These are phyloP conservation scores for Lactarius hengduanensis DNA, from an alignment of 768 basidiomycete species.

Conservation along the genomic window DNA sequence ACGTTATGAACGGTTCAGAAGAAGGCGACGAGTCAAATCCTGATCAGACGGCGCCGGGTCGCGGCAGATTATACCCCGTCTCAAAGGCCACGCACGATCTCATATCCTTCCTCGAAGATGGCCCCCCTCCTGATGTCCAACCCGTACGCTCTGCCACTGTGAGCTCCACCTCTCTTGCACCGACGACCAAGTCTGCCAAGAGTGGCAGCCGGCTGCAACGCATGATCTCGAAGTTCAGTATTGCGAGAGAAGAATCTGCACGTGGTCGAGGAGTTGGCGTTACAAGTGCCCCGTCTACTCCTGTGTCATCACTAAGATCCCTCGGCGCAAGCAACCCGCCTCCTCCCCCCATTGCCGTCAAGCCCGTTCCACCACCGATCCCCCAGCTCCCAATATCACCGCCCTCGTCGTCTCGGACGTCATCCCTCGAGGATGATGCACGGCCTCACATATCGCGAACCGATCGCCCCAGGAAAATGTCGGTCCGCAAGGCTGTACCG, in stretches of 20 bases:
- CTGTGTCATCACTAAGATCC: background rate
- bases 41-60: slow-evolving; percentile 22
- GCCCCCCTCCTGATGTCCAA: slow-evolving; percentile 46
- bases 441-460: background rate
- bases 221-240: slow-evolving; percentile 77
- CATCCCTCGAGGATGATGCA: slow-evolving; percentile 22
- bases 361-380: slow-evolving; percentile 26
- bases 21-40: slow-evolving; percentile 45
- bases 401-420: slow-evolving; percentile 22
- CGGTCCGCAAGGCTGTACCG: slow-evolving; percentile 35
- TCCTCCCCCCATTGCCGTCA: slow-evolving; percentile 18
- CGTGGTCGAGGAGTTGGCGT: slow-evolving; percentile 33
- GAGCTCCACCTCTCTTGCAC: slow-evolving; percentile 25
- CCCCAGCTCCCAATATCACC: slow-evolving; percentile 24
- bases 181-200: slow-evolving; percentile 36
- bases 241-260: slow-evolving; percentile 35
- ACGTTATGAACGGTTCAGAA: slow-evolving; percentile 68
- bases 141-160: slow-evolving; percentile 22
- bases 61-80: slow-evolving; percentile 32
- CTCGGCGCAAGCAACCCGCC: background rate
- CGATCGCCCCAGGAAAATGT: slow-evolving; percentile 34
- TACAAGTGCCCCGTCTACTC: slow-evolving; percentile 32
- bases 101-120: slow-evolving; percentile 57
- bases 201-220: slow-evolving; percentile 63
- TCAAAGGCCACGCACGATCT: slow-evolving; percentile 50